Evolutionary conservation across 495 filamentous ascomycete genomes (phyloP).

Genomic region (Penicillium riverlandense): DNA sequence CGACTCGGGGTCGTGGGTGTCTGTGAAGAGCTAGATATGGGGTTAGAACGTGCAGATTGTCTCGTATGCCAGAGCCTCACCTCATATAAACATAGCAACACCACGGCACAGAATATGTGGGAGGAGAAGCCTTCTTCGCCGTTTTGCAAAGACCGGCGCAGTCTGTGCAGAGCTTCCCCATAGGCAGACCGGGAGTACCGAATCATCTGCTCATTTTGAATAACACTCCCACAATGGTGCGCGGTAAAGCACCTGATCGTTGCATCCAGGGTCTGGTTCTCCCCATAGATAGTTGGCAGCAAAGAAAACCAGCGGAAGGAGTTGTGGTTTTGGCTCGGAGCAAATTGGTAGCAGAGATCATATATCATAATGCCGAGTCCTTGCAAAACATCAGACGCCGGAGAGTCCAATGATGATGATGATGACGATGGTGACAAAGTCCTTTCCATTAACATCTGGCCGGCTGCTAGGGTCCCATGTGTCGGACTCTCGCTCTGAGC

Average conservation of each 20-base stretch:
- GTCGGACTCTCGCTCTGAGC: neutral
- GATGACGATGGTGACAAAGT: neutral
- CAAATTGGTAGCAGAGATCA: slow-evolving; percentile 16
- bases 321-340: slow-evolving; percentile 8
- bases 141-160: slow-evolving; percentile 16
- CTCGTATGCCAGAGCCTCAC: slow-evolving; percentile 6
- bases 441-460: neutral
- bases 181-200: slow-evolving; percentile 23
- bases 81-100: slow-evolving; percentile 29
- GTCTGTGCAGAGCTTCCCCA: slow-evolving; percentile 18
- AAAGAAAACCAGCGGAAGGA: slow-evolving; percentile 21
- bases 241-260: slow-evolving; percentile 24
- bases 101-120: slow-evolving; percentile 24
- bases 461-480: neutral
- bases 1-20: slow-evolving; percentile 20
- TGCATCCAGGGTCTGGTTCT: slow-evolving; percentile 20
- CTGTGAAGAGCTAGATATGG: slow-evolving; percentile 21
- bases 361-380: slow-evolving; percentile 15
- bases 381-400: slow-evolving; percentile 17
- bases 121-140: slow-evolving; percentile 20
- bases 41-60: neutral
- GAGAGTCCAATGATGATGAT: slow-evolving; percentile 1
- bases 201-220: slow-evolving; percentile 17
- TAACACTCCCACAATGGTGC: slow-evolving; percentile 22
- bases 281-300: slow-evolving; percentile 25